Conservation (phyloP, 805 yeast genomes). For the Kuraishia piskuri region DNA sequence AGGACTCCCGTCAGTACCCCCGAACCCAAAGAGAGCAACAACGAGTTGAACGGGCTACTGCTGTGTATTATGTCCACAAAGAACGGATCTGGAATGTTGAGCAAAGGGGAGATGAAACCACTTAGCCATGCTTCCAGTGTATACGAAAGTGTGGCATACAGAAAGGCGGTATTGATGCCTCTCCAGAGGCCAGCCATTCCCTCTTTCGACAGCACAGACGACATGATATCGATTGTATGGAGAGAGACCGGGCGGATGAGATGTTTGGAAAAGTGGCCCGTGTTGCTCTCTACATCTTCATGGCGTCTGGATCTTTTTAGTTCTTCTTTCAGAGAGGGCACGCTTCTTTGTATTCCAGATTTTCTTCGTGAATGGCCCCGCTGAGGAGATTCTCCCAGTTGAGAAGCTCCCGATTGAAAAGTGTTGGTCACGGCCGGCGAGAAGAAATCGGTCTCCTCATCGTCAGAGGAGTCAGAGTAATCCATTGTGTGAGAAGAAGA, state of each 20-base stretch:
- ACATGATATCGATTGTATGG: conserved; percentile 59
- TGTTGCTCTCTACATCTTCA: not conserved
- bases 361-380: conserved; percentile 10
- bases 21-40: conserved; percentile 61
- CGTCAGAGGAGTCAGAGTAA: conserved; percentile 14
- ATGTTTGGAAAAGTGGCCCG: not conserved
- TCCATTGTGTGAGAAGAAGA: not conserved
- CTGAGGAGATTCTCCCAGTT: not conserved
- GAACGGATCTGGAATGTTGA: conserved; percentile 82
- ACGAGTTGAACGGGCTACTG: conserved; percentile 63
- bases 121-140: conserved; percentile 89
- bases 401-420: not conserved
- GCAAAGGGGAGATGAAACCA: conserved; percentile 73
- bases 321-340: conserved; percentile 6
- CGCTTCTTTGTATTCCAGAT: conserved; percentile 21
- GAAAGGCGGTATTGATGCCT: conserved; percentile 72
- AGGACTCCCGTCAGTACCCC: conserved; percentile 64
- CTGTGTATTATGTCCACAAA: conserved; percentile 78
- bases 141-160: conserved; percentile 63
- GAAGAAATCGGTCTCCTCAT: conserved; percentile 36
- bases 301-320: not conserved
- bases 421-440: conserved; percentile 13
- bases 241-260: conserved; percentile 47
- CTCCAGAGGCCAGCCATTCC: conserved; percentile 67
- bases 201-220: conserved; percentile 55